These are phyloP conservation scores for Phytophthora idaei DNA, from an alignment of 352 stramenopile genomes.

Conservation along the genomic window DNA sequence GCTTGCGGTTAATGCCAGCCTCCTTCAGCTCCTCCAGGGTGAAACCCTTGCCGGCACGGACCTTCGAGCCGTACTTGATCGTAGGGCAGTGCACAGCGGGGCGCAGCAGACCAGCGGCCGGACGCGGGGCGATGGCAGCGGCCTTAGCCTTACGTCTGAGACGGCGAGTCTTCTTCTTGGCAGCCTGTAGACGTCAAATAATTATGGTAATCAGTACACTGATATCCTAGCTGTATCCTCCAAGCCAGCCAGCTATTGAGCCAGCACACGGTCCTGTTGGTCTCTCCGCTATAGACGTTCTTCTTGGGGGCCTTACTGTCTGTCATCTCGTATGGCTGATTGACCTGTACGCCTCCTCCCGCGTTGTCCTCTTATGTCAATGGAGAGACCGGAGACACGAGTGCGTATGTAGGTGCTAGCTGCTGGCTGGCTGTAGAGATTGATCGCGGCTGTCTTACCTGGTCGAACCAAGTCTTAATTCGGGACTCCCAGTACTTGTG, in stretches of 20 bases:
- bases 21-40: slow-evolving; percentile 99
- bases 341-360: slow-evolving; percentile 12
- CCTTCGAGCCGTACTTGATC: slow-evolving; percentile 98
- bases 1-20: slow-evolving; percentile 95
- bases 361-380: neutral
- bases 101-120: slow-evolving; percentile 94
- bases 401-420: neutral
- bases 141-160: slow-evolving; percentile 97
- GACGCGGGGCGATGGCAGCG: slow-evolving; percentile 96
- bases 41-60: slow-evolving; percentile 98
- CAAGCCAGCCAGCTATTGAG: slow-evolving; percentile 16
- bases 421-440: slow-evolving; percentile 11
- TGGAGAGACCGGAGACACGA: neutral
- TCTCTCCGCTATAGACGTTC: neutral
- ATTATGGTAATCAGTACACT: slow-evolving; percentile 35
- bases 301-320: neutral
- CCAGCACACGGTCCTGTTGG: neutral
- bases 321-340: neutral
- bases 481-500: slow-evolving; percentile 99
- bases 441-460: slow-evolving; percentile 60
- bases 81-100: slow-evolving; percentile 98
- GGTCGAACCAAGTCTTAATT: slow-evolving; percentile 97
- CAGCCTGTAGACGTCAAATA: slow-evolving; percentile 85
- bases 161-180: slow-evolving; percentile 98
- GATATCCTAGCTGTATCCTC: neutral